These are phyloP conservation scores for Sarcodon aspratus DNA, from an alignment of 768 basidiomycete genomes.

Conservation along the genomic window DNA sequence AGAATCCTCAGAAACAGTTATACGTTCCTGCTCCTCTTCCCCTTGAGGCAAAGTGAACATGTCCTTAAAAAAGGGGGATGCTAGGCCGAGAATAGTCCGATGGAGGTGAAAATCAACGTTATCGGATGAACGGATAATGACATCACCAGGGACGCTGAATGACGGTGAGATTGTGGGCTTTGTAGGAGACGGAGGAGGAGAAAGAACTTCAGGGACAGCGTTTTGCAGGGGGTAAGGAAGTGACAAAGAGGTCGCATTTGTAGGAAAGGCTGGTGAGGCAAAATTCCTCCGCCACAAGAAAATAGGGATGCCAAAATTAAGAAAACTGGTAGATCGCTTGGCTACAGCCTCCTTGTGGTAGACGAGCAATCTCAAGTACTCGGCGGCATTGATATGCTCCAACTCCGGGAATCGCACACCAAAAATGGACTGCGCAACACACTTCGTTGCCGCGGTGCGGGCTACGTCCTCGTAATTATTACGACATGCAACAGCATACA, in stretches of 20 bases:
- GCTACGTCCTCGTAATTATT: constrained; percentile 9
- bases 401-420: not conserved
- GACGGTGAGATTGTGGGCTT: not conserved
- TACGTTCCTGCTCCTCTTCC: not conserved
- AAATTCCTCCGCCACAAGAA: not conserved
- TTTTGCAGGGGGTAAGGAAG: no score
- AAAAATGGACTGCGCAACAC: no score
- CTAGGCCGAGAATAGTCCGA: not conserved
- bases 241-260: not conserved
- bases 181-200: not conserved
- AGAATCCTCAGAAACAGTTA: constrained; percentile 1
- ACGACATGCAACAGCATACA: constrained; percentile 9
- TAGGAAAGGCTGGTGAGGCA: not conserved
- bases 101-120: not conserved
- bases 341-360: not conserved
- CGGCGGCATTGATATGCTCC: not conserved
- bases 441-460: constrained; percentile 2
- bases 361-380: not conserved
- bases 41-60: not conserved
- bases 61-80: not conserved
- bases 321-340: not conserved
- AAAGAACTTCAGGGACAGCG: no score
- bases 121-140: not conserved
- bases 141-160: not conserved
- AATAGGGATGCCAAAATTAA: not conserved